Conservation (phyloP, 495 filamentous ascomycete genomes). For the Diplogelasinospora grovesii region DNA sequence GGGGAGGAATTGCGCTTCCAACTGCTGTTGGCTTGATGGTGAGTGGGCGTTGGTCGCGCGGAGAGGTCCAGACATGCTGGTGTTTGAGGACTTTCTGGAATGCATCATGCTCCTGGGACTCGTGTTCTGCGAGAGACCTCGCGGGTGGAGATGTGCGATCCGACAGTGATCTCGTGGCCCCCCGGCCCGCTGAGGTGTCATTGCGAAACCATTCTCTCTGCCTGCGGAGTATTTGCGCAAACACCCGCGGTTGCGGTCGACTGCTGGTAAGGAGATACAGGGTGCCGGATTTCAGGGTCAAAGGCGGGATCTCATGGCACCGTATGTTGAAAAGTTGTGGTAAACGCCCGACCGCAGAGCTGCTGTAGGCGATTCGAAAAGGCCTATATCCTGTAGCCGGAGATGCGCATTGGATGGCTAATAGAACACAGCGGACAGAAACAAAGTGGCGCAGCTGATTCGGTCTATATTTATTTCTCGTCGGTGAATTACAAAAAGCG, state of each 20-base stretch:
- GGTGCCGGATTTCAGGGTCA: conserved; percentile 28
- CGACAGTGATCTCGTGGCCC: conserved; percentile 32
- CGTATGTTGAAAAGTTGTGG: conserved; percentile 6
- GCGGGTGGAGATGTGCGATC: neutral
- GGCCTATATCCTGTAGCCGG: too few relatives aligned
- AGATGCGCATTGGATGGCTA: too few relatives aligned
- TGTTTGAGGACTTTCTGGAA: too few relatives aligned
- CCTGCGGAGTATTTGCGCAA: conserved; percentile 45
- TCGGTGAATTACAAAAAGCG: too few relatives aligned
- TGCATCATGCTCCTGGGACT: too few relatives aligned
- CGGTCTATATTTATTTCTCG: too few relatives aligned
- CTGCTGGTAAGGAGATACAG: conserved; percentile 34
- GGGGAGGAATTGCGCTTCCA: neutral
- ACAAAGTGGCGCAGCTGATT: too few relatives aligned
- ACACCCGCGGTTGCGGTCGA: conserved; percentile 45
- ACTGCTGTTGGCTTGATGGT: neutral
- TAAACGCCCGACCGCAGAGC: too few relatives aligned
- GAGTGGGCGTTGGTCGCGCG: neutral
- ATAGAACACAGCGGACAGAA: too few relatives aligned
- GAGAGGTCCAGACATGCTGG: too few relatives aligned
- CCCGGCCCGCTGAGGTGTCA: conserved; percentile 46
- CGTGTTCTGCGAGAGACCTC: too few relatives aligned
- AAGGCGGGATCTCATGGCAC: conserved; percentile 27
- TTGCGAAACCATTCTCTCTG: conserved; percentile 38
- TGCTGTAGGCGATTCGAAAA: too few relatives aligned